Evolutionary conservation across 345 rosid genomes (phyloP), one percentile per base, ranked within the genome.

Genomic region (Rhodamnia argentea): DNA sequence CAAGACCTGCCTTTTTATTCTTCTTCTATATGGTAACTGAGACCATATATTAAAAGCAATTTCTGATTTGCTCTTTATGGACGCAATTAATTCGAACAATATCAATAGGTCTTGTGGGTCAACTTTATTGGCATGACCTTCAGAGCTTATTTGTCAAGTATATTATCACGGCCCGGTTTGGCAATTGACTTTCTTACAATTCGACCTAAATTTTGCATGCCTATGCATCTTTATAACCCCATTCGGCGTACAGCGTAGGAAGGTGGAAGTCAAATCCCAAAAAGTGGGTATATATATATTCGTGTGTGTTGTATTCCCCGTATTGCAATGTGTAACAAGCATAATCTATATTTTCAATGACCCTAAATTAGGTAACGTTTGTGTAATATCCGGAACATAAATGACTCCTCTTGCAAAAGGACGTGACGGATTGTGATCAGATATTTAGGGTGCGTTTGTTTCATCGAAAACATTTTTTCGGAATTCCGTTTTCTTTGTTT

Each of bases 301-400:
- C n/a, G n/a, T n/a, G n/a, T 47, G 10, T 47, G 70, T 59, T 59
- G 70, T 26, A 5, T 12, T 59, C 16, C 2, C 2, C 32, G 14
- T 26, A 59, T 12, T 59, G 64, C 2, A 13, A 59, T 6, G 16
- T 26, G 26, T n/a, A 59, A 13, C 29, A 0, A 59, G 32, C 70
- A n/a, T 13, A 13, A n/a, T n/a, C 32, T 59, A n/a, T 11, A 6
- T 59, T 59, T 6, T 59, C 70, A 59, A 1, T 59, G 32, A 59
- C 1, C 7, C 5, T n/a, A 0, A 59, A 27, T 26, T 1, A n/a
- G 13, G 1, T n/a, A 5, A n/a, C 18, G 0, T 59, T n/a, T 15
- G 8, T 13, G n/a, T 0, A 3, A 59, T 59, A 13, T 59, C 8
- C 16, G 32, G 32, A 59, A n/a, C 16, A 13, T 58, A 12, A 24